phyloP scores from a whole-genome alignment of 352 stramenopile species.

The Globisporangium sylvaticum region DNA sequence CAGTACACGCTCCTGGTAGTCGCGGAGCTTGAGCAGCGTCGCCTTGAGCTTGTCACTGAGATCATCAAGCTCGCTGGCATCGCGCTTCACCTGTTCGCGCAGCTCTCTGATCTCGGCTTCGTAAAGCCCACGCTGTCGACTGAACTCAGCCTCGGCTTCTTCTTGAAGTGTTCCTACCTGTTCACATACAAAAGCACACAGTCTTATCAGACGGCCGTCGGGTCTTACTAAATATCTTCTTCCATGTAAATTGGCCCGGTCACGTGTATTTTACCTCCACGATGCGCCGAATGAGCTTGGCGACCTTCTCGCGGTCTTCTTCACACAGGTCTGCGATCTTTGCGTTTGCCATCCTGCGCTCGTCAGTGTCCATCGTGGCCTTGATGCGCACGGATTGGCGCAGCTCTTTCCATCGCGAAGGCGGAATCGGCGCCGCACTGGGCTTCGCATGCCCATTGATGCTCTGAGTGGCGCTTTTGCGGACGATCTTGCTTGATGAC shows the following conservation, averaged over 20 bases:
- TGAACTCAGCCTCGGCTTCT: conserved; percentile 47
- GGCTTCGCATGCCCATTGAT: background rate
- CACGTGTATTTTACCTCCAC: conserved; percentile 45
- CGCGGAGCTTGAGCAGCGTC: conserved; percentile 35
- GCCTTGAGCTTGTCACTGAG: conserved; percentile 44
- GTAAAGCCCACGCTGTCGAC: conserved; percentile 29
- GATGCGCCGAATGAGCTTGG: conserved; percentile 69
- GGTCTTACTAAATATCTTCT: background rate
- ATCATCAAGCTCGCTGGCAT: conserved; percentile 45
- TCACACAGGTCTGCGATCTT: conserved; percentile 68
- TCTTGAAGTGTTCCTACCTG: conserved; percentile 52
- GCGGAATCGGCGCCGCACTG: conserved; percentile 2
- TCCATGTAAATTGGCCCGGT: background rate
- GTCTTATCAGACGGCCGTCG: background rate
- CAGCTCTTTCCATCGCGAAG: conserved; percentile 68
- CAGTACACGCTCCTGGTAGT: conserved; percentile 54
- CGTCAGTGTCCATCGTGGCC: conserved; percentile 38
- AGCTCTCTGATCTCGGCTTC: conserved; percentile 53
- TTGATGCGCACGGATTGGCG: conserved; percentile 58
- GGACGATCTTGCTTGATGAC: conserved; percentile 15
- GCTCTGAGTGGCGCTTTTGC: conserved; percentile 9
- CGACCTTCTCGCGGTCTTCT: conserved; percentile 76
- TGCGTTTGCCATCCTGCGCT: conserved; percentile 19
- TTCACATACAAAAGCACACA: background rate
- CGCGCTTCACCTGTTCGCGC: conserved; percentile 35